Base-by-base conservation (phyloP, 2,329 filamentous ascomycete genomes). In the Xylariaceae sp. region DNA sequence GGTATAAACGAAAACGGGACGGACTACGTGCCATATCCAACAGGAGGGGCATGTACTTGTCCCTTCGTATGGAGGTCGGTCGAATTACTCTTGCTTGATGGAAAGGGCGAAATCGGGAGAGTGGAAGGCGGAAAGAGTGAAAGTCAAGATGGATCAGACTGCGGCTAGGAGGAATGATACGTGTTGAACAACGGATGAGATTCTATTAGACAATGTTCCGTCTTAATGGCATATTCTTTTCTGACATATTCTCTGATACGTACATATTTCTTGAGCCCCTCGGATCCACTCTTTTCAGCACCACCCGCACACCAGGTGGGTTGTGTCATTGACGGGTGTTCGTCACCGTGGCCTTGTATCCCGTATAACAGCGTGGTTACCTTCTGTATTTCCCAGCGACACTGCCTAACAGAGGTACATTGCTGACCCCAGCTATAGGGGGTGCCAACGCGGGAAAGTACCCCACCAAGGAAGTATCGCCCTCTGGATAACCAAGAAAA, bases 21-120 rank as follows among this genome's bases (percentile, higher is more conserved):
- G 58, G 56, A 23, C 30, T 63, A 13, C 15, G 47, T 35, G 48
- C 34, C n/a, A 63, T 61, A 47, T 61, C 59, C 1, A 61, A 61
- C 44, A 23, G 59, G 18, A 57, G 61, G 15, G 53, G 58, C 18
- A 30, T 62, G 50, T 51, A 47, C 7, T 34, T 60, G 4, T 49
- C 44, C 15, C 13, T 10, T 9, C 8, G 3, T 34, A 4, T 17
- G 49, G 15, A 6, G 18, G 39, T 10, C 35, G 53, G 58, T 44
- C 60, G 50, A 15, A 18, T 13, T 51, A 59, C 37, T 35, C 55
- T 53, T 48, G n/a, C 18, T 30, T 23, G 34, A 42, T 52, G 50
- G 17, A 15, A 30, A 30, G 23, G 23, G 23, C 23, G 23, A 30
- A 30, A 30, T 30, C 23, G 23, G 23, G 4, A 30, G 5, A 30